These are phyloP conservation scores for Pachyrhizus erosus DNA, from an alignment of 306 rosid species.

Conservation along the genomic window DNA sequence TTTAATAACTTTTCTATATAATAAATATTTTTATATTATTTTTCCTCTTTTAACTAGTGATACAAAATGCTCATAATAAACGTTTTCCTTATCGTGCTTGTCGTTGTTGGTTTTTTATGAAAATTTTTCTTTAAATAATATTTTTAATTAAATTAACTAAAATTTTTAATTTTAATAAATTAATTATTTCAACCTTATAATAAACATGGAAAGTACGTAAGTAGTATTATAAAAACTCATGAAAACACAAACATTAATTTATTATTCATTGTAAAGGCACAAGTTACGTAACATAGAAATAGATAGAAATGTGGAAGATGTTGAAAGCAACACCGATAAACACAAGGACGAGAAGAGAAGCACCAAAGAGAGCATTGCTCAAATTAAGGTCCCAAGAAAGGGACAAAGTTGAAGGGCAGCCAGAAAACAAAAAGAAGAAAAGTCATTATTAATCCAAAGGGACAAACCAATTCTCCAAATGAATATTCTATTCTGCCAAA, in stretches of 20 bases:
- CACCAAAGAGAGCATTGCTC: background rate
- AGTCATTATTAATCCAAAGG: background rate
- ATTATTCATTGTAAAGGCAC: background rate
- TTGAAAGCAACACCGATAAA: slow-evolving; percentile 43
- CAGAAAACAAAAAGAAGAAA: slow-evolving; percentile 44
- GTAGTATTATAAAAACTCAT: too few relatives aligned
- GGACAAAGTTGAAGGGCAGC: slow-evolving; percentile 50
- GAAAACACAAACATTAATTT: background rate
- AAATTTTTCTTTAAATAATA: background rate
- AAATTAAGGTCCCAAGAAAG: slow-evolving; percentile 28
- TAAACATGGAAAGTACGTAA: too few relatives aligned
- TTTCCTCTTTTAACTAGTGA: background rate
- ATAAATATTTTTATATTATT: background rate
- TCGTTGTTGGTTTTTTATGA: background rate
- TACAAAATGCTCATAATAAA: background rate
- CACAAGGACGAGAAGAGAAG: background rate
- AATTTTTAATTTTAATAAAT: too few relatives aligned
- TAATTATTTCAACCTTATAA: too few relatives aligned
- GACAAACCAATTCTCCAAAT: slow-evolving; percentile 23
- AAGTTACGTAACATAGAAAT: background rate
- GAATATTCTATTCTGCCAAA: slow-evolving; percentile 42
- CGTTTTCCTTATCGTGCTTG: background rate
- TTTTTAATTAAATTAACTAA: too few relatives aligned
- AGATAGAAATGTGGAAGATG: background rate
- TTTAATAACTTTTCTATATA: too few relatives aligned